Evolutionary conservation across 2,329 filamentous ascomycete species (phyloP).

Genomic region (Pseudopithomyces chartarum): DNA sequence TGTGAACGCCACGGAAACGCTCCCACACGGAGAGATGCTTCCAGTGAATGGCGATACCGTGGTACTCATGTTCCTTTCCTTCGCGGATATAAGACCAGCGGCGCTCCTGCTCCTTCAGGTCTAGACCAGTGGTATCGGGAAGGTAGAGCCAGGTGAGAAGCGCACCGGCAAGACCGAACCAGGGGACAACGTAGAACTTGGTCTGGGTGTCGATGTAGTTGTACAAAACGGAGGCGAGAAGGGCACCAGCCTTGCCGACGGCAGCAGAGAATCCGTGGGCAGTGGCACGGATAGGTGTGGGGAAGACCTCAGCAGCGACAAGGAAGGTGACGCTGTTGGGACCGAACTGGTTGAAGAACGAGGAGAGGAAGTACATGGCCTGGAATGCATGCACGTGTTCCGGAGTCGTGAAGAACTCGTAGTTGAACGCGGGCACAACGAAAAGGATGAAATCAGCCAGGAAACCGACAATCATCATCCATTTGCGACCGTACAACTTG

Average conservation of each 20-base stretch:
- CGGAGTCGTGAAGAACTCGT: constrained; percentile 76
- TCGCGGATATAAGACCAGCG: constrained; percentile 86
- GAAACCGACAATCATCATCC: constrained; percentile 96
- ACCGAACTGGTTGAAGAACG: constrained; percentile 99
- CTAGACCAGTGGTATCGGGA: constrained; percentile 94
- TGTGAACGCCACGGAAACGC: constrained; percentile 75
- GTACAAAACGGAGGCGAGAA: constrained; percentile 86
- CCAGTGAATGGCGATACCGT: constrained; percentile 89
- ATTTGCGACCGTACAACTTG: constrained; percentile 94
- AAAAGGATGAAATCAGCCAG: constrained; percentile 92
- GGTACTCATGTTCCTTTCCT: constrained; percentile 80
- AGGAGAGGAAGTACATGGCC: constrained; percentile 96
- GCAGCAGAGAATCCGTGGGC: constrained; percentile 96
- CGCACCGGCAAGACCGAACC: constrained; percentile 91
- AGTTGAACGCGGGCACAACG: constrained; percentile 87
- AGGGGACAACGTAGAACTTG: constrained; percentile 91
- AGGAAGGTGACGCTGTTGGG: constrained; percentile 97
- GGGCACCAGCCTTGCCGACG: constrained; percentile 83
- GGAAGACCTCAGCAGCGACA: constrained; percentile 94
- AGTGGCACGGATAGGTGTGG: constrained; percentile 87
- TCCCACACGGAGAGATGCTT: constrained; percentile 90
- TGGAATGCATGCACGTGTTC: constrained; percentile 86
- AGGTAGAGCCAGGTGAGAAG: constrained; percentile 83
- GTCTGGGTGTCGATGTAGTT: constrained; percentile 87
- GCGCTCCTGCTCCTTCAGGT: constrained; percentile 96